These are phyloP conservation scores for Phytophthora nicotianae DNA, from an alignment of 352 stramenopile species.

Conservation along the genomic window DNA sequence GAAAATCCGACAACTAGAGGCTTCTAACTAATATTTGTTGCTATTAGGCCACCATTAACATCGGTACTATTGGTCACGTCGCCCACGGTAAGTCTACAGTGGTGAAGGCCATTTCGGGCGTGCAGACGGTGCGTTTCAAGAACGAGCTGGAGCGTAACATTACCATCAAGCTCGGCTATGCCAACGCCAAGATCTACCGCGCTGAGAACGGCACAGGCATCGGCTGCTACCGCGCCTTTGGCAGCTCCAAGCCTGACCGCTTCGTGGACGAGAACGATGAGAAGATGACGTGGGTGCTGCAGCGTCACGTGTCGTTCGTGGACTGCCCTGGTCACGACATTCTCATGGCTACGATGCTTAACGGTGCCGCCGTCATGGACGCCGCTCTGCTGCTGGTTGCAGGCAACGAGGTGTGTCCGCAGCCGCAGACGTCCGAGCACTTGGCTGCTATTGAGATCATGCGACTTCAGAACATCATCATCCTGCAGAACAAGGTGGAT, in stretches of 20 bases:
- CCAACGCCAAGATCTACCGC: conserved; percentile 99
- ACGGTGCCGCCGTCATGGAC: conserved; percentile 99
- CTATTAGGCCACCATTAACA: conserved; percentile 98
- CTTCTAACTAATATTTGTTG: conserved; percentile 1
- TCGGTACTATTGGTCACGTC: conserved; percentile 99
- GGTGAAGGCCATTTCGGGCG: conserved; percentile 99
- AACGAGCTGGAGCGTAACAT: conserved; percentile 99
- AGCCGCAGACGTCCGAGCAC: conserved; percentile 99
- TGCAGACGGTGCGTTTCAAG: conserved; percentile 98
- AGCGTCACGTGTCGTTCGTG: conserved; percentile 99
- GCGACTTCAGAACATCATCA: conserved; percentile 99
- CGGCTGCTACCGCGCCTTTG: conserved; percentile 89
- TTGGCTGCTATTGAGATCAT: conserved; percentile 99
- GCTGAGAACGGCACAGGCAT: conserved; percentile 83
- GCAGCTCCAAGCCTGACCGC: conserved; percentile 87
- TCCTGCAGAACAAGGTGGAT: conserved; percentile 99
- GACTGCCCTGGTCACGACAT: conserved; percentile 99
- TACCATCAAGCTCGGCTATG: conserved; percentile 99
- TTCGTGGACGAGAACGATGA: conserved; percentile 89
- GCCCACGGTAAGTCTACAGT: conserved; percentile 99
- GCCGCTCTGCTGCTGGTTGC: conserved; percentile 98
- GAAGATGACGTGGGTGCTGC: conserved; percentile 90
- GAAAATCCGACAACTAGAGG: neutral
- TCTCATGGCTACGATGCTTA: conserved; percentile 99
- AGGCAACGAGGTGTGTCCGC: conserved; percentile 98